Evolutionary conservation across 768 basidiomycete species (phyloP), one percentile per base, ranked within the genome.

Genomic region (Xerocomellus dryophilus): DNA sequence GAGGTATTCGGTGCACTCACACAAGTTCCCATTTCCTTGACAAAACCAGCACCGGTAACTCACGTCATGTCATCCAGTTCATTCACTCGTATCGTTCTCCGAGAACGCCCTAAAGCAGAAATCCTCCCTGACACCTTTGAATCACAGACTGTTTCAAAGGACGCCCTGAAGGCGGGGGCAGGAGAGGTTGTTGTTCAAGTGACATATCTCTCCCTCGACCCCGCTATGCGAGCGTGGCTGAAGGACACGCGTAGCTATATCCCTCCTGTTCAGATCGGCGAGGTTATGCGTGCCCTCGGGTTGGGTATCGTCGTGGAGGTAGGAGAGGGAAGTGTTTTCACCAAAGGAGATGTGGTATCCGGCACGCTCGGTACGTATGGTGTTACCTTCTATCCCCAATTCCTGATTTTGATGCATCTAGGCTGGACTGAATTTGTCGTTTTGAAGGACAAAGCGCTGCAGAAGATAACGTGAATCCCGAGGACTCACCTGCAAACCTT

Each of bases 151-250:
- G 66, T 78, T 15, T 74, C 81, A 2, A 78, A 80, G 57, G 73
- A 78, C 59, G 70, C 66, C 44, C 74, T 90, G 47, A 78, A 79
- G 62, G 77, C 84, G 7, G 78, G 77, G 1, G 57, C 69, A 18
- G 69, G 72, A 21, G 77, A 88, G 57, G 83, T 84, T 8, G 75
- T 95, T 43, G 82, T 98, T n/a, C 80, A 83, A 66, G 83, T 89
- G 53, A 83, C 85, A 43, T 94, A 86, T 76, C 65, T 93, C 31
- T 85, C 84, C 32, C 68, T 97, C 59, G 94, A 97, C 63, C 93
- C 94, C 18, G 90, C 92, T 0, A 92, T 93, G 90, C 80, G 93
- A 9, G 83, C 82, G 12, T 97, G 88, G 79, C 65, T 98, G 47
- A 81, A 80, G 56, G 88, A 91, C 66, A 66, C 65, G 15, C 77